These are phyloP conservation scores for Scedosporium dehoogii DNA, from an alignment of 2,329 filamentous ascomycete genomes.

Conservation along the genomic window DNA sequence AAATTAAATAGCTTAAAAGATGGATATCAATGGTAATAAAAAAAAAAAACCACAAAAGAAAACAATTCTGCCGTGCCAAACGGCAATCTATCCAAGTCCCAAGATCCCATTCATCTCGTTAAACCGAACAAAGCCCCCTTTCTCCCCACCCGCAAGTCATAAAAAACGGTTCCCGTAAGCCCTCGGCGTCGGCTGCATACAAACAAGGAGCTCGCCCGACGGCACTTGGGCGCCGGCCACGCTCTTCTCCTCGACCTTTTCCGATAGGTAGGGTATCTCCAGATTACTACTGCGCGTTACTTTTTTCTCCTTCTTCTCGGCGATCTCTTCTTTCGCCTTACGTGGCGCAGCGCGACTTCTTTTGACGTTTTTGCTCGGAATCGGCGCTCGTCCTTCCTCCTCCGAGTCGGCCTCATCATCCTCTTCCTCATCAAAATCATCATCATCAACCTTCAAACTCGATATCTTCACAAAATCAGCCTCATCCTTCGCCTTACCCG, in stretches of 20 bases:
- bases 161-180: neutral
- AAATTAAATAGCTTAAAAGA: neutral
- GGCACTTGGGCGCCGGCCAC: neutral
- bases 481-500: neutral
- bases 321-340: neutral
- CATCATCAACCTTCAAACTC: slow-evolving; percentile 1
- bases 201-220: neutral
- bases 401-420: neutral
- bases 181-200: neutral
- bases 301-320: neutral
- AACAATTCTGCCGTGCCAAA: neutral
- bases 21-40: neutral
- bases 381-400: neutral
- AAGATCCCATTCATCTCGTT: neutral
- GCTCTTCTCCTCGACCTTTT: slow-evolving; percentile 5
- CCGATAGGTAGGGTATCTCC: neutral
- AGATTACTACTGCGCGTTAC: neutral
- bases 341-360: neutral
- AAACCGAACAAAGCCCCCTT: neutral
- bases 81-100: neutral
- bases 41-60: neutral
- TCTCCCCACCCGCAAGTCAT: neutral
- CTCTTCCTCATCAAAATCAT: neutral
- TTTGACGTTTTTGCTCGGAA: neutral
- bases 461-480: slow-evolving; percentile 6